Percentiles rank a stretch among this genome's conserved stretches.
Conservation (phyloP, 345 rosid species). For the Capsella bursapastoris region DNA sequence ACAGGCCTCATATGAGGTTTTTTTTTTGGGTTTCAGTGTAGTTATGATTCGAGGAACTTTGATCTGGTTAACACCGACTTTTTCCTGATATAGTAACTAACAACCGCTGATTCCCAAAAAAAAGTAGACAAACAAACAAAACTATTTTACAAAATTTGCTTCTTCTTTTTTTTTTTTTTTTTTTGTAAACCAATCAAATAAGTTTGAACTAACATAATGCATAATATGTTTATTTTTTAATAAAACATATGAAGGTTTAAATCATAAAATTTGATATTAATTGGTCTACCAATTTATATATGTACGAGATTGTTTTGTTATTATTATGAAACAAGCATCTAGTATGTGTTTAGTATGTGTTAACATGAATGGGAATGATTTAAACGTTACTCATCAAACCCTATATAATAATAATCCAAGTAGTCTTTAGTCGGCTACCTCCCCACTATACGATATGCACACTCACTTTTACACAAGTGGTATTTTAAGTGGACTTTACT, state of each 20-base stretch:
- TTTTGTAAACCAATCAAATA: neutral
- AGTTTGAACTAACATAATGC: too few species aligned
- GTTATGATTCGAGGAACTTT: neutral
- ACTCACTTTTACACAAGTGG: slow-evolving; percentile 32
- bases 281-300: neutral
- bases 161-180: neutral
- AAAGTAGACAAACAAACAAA: neutral
- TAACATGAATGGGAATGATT: neutral
- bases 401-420: neutral
- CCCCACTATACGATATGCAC: slow-evolving; percentile 39
- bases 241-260: neutral
- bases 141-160: neutral
- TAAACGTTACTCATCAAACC: neutral
- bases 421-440: slow-evolving; percentile 41
- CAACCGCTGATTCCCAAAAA: neutral
- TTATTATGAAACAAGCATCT: neutral
- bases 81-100: neutral
- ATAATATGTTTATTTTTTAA: neutral
- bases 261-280: neutral
- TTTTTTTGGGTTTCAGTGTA: neutral
- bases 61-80: neutral
- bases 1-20: neutral
- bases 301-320: neutral
- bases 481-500: slow-evolving; percentile 39
- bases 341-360: neutral